Evolutionary conservation across 2,329 filamentous ascomycete genomes (phyloP).

Genomic region (Alternaria infectoria): DNA sequence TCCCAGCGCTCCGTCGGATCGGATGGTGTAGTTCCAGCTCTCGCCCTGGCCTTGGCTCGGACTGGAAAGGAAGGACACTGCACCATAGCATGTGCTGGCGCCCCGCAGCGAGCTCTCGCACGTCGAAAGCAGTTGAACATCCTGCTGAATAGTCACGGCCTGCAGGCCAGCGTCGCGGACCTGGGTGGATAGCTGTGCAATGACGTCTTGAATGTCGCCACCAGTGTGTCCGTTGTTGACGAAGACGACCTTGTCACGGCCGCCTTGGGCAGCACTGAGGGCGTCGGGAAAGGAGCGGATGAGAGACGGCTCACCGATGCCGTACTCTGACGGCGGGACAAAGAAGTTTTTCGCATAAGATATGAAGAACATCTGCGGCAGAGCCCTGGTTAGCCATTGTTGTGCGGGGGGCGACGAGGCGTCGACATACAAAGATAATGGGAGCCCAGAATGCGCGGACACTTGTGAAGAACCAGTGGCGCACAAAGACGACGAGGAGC

Average conservation of each 20-base stretch:
- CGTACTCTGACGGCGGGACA: constrained; percentile 75
- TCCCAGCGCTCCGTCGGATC: constrained; percentile 75
- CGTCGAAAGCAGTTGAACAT: constrained; percentile 64
- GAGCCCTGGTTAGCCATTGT: constrained; percentile 13
- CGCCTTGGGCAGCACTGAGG: constrained; percentile 62
- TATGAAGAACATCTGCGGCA: constrained; percentile 55
- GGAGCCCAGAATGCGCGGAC: constrained; percentile 64
- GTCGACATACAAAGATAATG: constrained; percentile 55
- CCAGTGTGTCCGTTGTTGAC: constrained; percentile 74
- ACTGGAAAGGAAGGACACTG: constrained; percentile 76
- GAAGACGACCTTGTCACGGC: constrained; percentile 74
- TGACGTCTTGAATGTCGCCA: constrained; percentile 75
- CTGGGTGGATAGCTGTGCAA: constrained; percentile 66
- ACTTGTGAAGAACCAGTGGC: constrained; percentile 61
- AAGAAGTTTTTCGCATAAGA: constrained; percentile 82
- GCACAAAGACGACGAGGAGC: constrained; percentile 60
- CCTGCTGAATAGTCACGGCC: constrained; percentile 60
- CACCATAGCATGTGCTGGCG: constrained; percentile 74
- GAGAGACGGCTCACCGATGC: constrained; percentile 68
- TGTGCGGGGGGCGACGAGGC: background rate
- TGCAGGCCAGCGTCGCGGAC: constrained; percentile 63
- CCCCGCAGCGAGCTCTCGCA: constrained; percentile 67
- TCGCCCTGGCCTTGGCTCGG: constrained; percentile 70
- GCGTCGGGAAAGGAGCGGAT: constrained; percentile 71
- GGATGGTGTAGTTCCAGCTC: constrained; percentile 85